Conservation (phyloP, 352 stramenopile species). For the Globisporangium cystogenes region DNA sequence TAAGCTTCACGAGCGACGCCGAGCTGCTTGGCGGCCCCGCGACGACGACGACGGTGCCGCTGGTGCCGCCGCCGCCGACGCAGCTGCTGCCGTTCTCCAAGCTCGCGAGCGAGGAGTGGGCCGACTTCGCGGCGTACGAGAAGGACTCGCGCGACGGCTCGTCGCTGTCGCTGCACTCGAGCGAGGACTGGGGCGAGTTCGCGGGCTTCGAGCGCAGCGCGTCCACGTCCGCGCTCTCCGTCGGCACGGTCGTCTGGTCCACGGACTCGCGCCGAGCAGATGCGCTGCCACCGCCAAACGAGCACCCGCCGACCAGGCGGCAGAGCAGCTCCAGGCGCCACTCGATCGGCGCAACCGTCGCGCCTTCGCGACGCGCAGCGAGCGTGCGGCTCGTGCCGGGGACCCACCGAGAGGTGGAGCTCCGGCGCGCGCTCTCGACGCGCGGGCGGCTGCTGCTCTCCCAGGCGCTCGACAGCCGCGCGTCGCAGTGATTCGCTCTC, state of each 20-base stretch:
- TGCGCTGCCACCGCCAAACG: neutral
- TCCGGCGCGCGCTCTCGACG: constrained; percentile 17
- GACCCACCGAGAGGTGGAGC: constrained; percentile 1
- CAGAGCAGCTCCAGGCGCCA: constrained; percentile 10
- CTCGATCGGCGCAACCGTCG: constrained; percentile 7
- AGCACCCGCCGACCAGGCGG: neutral
- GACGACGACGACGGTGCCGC: neutral
- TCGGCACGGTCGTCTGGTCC: constrained; percentile 9
- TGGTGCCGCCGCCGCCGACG: constrained; percentile 2
- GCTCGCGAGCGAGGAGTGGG: constrained; percentile 19
- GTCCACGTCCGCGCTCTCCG: constrained; percentile 10
- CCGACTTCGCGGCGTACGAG: constrained; percentile 24
- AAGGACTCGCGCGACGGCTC: constrained; percentile 7
- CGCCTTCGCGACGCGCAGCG: neutral
- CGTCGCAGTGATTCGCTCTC: neutral
- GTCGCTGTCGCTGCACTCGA: constrained; percentile 8
- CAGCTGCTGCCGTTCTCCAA: constrained; percentile 16
- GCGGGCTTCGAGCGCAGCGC: constrained; percentile 11
- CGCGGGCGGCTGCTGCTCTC: constrained; percentile 17
- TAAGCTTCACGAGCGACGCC: neutral
- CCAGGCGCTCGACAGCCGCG: constrained; percentile 11
- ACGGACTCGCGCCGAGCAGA: constrained; percentile 1
- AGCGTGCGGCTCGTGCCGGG: neutral
- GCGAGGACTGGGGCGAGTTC: constrained; percentile 14
- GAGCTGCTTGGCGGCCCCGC: neutral